These are phyloP conservation scores for Fimicolochytrium jonesii DNA, from an alignment of 192 early-diverging fungal species.

Conservation along the genomic window DNA sequence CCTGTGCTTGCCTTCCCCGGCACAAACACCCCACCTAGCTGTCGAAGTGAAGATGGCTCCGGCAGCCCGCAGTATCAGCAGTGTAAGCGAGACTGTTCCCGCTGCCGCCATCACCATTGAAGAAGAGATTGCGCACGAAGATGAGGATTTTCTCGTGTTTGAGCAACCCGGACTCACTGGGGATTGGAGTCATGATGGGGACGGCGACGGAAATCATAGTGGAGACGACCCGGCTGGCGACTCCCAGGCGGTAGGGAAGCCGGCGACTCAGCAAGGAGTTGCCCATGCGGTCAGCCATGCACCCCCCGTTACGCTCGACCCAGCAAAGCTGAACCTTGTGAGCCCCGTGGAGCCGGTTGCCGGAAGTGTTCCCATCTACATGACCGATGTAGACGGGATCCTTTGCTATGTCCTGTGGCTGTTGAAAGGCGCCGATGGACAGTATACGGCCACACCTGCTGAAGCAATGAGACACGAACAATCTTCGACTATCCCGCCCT, in stretches of 20 bases:
- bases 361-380: background rate
- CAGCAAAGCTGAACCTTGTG: constrained; percentile 1
- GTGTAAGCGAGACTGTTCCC: too few species aligned
- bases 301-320: constrained; percentile 24
- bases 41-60: background rate
- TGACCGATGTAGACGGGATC: constrained; percentile 25
- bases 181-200: background rate
- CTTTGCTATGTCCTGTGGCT: constrained; percentile 19
- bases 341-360: constrained; percentile 13
- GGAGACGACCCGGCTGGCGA: background rate
- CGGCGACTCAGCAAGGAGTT: too few species aligned
- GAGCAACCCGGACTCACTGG: background rate
- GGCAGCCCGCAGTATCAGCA: too few species aligned
- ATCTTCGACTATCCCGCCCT: too few species aligned
- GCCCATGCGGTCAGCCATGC: too few species aligned
- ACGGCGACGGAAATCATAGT: background rate
- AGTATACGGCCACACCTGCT: constrained; percentile 3
- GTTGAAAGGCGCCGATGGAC: background rate
- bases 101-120: too few species aligned
- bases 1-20: constrained; percentile 1
- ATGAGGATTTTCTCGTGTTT: constrained; percentile 14
- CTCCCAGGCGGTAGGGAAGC: too few species aligned
- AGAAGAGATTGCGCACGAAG: constrained; percentile 11
- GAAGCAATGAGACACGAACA: too few species aligned
- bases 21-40: background rate